Conservation (phyloP, 768 basidiomycete species). For the Phylloporus scabripes region DNA sequence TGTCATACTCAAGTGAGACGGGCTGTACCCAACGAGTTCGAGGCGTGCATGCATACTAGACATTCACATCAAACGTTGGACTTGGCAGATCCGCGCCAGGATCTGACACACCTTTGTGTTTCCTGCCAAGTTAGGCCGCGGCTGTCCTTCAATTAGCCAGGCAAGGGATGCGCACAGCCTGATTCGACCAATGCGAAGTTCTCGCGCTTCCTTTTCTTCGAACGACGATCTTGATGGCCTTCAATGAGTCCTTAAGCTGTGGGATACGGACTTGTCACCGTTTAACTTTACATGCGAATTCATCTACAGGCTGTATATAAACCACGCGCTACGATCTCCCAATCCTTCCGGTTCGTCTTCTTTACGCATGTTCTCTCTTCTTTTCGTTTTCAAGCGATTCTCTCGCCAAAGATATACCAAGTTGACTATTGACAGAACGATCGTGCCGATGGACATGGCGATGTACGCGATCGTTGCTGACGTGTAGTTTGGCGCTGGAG, state of each 20-base stretch:
- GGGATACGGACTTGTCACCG: too few species aligned
- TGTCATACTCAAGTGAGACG: too few species aligned
- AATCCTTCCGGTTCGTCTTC: conserved; percentile 38
- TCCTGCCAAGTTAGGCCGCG: too few species aligned
- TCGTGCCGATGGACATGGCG: conserved; percentile 36
- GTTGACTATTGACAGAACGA: conserved; percentile 34
- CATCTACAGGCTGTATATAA: conserved; percentile 41
- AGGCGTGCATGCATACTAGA: not conserved
- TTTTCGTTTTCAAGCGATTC: conserved; percentile 42
- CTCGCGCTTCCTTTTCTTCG: too few species aligned
- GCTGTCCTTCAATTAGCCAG: too few species aligned
- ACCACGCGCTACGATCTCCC: conserved; percentile 54
- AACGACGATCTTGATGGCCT: too few species aligned
- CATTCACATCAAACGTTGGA: not conserved
- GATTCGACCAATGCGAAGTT: too few species aligned
- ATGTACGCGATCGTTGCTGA: conserved; percentile 38
- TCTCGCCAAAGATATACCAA: conserved; percentile 36
- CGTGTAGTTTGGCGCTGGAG: conserved; percentile 45
- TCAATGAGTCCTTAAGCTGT: too few species aligned
- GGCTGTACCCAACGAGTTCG: not conserved
- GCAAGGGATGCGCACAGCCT: too few species aligned
- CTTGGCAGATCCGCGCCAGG: not conserved
- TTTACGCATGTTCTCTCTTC: conserved; percentile 28
- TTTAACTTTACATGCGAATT: not conserved
- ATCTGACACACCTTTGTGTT: too few species aligned